Conservation (phyloP, 169 alveolate species). For the Cystoisospora suis region DNA sequence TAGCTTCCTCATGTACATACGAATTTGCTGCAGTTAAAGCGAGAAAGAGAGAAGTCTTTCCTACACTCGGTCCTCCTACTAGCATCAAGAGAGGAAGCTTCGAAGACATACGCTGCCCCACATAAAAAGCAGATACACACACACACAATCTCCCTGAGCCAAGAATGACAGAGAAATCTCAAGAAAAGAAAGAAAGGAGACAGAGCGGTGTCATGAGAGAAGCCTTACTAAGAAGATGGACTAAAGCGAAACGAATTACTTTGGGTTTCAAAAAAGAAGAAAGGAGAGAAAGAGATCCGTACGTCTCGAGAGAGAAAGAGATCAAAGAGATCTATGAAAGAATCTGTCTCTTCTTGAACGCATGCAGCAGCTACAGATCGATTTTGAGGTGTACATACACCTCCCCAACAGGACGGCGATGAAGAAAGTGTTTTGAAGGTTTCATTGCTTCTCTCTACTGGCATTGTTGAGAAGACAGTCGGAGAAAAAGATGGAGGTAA, state of each 20-base stretch:
- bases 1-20: neutral
- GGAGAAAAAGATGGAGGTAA: too few species aligned
- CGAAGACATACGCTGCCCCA: neutral
- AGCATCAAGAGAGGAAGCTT: neutral
- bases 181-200: neutral
- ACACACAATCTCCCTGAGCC: neutral
- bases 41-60: slow-evolving; percentile 1
- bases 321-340: neutral
- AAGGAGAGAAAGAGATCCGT: neutral
- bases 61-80: slow-evolving; percentile 18
- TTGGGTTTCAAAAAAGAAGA: neutral
- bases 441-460: too few species aligned
- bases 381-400: too few species aligned
- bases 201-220: neutral
- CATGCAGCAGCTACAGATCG: too few species aligned
- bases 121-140: neutral
- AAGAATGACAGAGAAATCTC: neutral
- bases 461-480: too few species aligned
- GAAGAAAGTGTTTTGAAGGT: too few species aligned
- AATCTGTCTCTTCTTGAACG: too few species aligned
- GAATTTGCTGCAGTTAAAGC: neutral
- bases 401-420: too few species aligned
- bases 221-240: neutral
- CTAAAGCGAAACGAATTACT: neutral
- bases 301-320: neutral